Evolutionary conservation across 805 yeast species (phyloP), one percentile per base, ranked within the genome.

Genomic region (Ogataea sp.): DNA sequence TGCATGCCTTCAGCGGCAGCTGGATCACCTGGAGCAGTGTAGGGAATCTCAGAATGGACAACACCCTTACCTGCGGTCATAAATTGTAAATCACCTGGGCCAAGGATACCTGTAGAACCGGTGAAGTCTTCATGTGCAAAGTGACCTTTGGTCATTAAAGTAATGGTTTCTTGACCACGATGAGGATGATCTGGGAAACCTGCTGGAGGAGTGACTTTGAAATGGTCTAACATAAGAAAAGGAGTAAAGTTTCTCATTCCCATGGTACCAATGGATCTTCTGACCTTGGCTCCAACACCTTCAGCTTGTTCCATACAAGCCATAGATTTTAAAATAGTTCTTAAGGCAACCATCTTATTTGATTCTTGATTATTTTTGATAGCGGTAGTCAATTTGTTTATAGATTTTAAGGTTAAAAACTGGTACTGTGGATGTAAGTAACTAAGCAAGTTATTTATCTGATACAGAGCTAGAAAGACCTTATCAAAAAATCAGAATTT

Each of bases 41-140:
- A 79, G 8, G 95, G 95, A 76, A 86, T 86, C 55, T 87, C 96
- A 2, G 87, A 73, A 58, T 86, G 96, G 39, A 83, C 83, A 28
- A 86, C 76, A 37, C 94, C 96, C 50, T 72, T 73, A 43, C 95
- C 96, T 5, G 96, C 95, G 21, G 95, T 87, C 96, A 87, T 87
- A 59, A 87, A 86, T 59, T 87, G 96, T 48, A 88, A 65, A 56
- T 87, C 96, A 41, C 95, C 96, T 7, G 86, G 76, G 44, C 73
- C 69, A 39, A 88, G 62, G 8, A 84, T 68, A 40, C 95, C 96
- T 39, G 73, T 70, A n/a, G 82, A 65, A 1, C 95, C 95, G 2
- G 94, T 83, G 61, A 87, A 85, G 57, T 88, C 96, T 54, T 82
- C 88, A 55, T 83, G 94, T 5, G 85, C 83, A 59, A 83, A 62